phyloP scores from a whole-genome alignment of 176 grass and related monocot genomes.

The Paspalum notatum region DNA sequence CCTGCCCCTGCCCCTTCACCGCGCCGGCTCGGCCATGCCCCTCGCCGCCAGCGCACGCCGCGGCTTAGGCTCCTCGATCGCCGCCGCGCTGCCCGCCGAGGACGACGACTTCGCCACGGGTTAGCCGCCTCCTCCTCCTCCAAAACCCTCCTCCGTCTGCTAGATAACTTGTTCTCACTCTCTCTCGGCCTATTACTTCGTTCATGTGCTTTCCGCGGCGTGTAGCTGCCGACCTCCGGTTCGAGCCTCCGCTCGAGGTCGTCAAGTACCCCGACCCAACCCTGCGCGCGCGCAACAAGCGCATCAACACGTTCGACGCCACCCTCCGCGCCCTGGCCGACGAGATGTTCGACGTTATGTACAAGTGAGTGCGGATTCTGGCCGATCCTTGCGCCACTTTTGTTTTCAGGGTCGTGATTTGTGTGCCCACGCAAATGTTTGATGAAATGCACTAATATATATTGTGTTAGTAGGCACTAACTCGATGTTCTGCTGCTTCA shows the following conservation, averaged over 20 bases:
- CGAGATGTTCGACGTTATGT: constrained; percentile 98
- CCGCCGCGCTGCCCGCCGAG: constrained; percentile 23
- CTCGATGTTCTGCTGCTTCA: not conserved
- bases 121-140: constrained; percentile 12
- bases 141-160: not conserved
- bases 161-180: not conserved
- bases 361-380: constrained; percentile 67
- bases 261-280: constrained; percentile 86
- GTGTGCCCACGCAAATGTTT: not conserved
- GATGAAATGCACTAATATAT: constrained; percentile 4
- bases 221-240: constrained; percentile 81
- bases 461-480: not conserved
- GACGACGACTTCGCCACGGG: constrained; percentile 69
- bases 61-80: constrained; percentile 41
- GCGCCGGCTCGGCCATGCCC: constrained; percentile 28
- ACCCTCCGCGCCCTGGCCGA: constrained; percentile 68
- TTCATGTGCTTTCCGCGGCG: constrained; percentile 8
- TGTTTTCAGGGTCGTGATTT: constrained; percentile 2
- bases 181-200: not conserved
- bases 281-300: constrained; percentile 81
- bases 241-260: constrained; percentile 74
- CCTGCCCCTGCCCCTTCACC: not conserved
- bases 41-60: constrained; percentile 48
- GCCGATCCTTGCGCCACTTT: not conserved
- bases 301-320: constrained; percentile 73